These are phyloP conservation scores for Sarocladium oryzae DNA, from an alignment of 2,329 filamentous ascomycete species.

Conservation along the genomic window DNA sequence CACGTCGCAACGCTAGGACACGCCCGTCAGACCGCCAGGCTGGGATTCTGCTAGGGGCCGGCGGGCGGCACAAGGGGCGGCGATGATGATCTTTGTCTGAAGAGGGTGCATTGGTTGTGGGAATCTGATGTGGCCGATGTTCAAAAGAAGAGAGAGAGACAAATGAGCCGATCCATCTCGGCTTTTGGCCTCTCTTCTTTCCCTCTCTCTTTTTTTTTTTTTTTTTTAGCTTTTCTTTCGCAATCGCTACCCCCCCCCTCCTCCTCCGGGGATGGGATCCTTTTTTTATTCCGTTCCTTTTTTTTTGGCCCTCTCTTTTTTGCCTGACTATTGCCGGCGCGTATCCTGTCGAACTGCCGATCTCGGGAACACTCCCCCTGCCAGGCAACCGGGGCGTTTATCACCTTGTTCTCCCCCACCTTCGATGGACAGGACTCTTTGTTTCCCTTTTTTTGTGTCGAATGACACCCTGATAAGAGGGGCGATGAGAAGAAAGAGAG, in stretches of 20 bases:
- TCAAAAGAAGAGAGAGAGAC: too few species aligned
- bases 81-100: not conserved
- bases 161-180: too few species aligned
- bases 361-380: constrained; percentile 5
- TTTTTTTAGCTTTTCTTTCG: too few species aligned
- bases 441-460: not conserved
- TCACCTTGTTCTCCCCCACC: not conserved
- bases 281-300: not conserved
- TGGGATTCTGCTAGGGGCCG: not conserved
- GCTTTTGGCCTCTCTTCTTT: not conserved
- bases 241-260: too few species aligned
- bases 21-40: not conserved
- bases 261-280: too few species aligned
- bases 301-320: not conserved
- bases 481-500: too few species aligned
- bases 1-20: constrained; percentile 1
- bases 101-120: not conserved
- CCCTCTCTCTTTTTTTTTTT: too few species aligned
- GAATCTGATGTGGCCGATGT: too few species aligned
- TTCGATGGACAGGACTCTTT: not conserved
- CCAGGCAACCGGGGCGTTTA: constrained; percentile 1
- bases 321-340: constrained; percentile 2
- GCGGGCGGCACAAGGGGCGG: too few species aligned
- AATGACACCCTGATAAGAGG: not conserved
- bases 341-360: not conserved